Base-by-base conservation (phyloP, 2,329 filamentous ascomycete species). In the Coniochaeta hoffmannii region DNA sequence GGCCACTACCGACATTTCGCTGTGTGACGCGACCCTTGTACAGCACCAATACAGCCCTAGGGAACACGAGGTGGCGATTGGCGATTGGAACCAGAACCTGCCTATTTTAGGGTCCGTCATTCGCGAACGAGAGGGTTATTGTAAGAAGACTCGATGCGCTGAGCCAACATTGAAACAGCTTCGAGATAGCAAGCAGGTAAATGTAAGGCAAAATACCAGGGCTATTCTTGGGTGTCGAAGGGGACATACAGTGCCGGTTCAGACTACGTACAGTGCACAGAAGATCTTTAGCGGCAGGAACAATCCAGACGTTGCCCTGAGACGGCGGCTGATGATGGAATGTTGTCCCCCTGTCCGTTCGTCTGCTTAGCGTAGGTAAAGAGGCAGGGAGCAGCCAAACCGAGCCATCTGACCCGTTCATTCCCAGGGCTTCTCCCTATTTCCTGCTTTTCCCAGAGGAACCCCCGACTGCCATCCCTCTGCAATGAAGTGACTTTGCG, bases 31-130 rank as follows among this genome's bases (percentile, higher is more conserved):
- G 30, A 32, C 30, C 30, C 30, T 32, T 32, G 30, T 32, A 28
- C 8, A 28, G 36, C 22, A 19, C 35, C n/a, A 36, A 17, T 38
- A 38, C 35, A 44, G 22, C 19, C 41, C 12, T 46, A n/a, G 41
- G 41, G 41, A 46, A 46, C 41, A 46, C 41, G 41, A 46, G 41
- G 41, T 46, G 41, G 41, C 41, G 41, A 46, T 22, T 46, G 41
- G 41, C 41, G 41, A 46, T 22, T 46, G 22, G 12, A 22, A 28
- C 41, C 41, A 46, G 19, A 12, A 46, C 26, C 12, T 26, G 19
- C 19, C 30, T 46, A 46, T 46, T 46, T 46, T 46, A 28, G 11
- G 41, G 41, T 26, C 24, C 9, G 22, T 41, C 12, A 32, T 32
- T 12, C 7, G 12, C 30, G 30, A 7, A 32, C 7, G 7, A 8